These are phyloP conservation scores for Aphanomyces cochlioides DNA, from an alignment of 352 stramenopile genomes.

Conservation along the genomic window DNA sequence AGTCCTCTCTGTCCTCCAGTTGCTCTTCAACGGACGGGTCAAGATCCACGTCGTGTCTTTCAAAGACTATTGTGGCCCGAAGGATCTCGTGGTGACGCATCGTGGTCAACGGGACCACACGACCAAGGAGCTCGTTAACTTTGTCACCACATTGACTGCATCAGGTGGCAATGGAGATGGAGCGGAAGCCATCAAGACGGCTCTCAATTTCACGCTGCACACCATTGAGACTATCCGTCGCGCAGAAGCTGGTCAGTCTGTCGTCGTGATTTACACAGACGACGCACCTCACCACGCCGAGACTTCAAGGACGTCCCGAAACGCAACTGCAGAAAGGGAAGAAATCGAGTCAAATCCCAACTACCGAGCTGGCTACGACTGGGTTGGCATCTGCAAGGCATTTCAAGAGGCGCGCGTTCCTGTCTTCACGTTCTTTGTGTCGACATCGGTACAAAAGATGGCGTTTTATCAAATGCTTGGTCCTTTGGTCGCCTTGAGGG, in stretches of 20 bases:
- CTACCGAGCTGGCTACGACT: slow-evolving; percentile 19
- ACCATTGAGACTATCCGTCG: background rate
- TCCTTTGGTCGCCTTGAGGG: background rate
- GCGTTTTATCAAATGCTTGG: slow-evolving; percentile 14
- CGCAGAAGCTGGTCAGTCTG: background rate
- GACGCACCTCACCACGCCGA: slow-evolving; percentile 7
- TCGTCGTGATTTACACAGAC: slow-evolving; percentile 25
- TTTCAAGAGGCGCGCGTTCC: slow-evolving; percentile 5
- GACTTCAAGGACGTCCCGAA: background rate
- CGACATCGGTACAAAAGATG: background rate
- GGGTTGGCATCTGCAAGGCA: slow-evolving; percentile 8
- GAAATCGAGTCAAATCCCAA: slow-evolving; percentile 1
- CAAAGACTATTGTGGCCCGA: slow-evolving; percentile 25
- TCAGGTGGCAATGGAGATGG: slow-evolving; percentile 7
- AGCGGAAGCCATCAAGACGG: slow-evolving; percentile 23
- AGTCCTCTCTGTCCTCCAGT: background rate
- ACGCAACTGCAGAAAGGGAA: background rate
- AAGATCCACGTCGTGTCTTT: slow-evolving; percentile 21
- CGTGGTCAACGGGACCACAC: background rate
- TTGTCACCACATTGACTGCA: background rate
- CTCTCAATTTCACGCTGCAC: slow-evolving; percentile 15
- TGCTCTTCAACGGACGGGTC: slow-evolving; percentile 17
- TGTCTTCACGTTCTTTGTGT: slow-evolving; percentile 6
- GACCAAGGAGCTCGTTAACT: background rate
- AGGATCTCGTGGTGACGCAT: slow-evolving; percentile 3